Conservation (phyloP, 192 early-diverging fungal genomes). For the Backusella mclennaniae region DNA sequence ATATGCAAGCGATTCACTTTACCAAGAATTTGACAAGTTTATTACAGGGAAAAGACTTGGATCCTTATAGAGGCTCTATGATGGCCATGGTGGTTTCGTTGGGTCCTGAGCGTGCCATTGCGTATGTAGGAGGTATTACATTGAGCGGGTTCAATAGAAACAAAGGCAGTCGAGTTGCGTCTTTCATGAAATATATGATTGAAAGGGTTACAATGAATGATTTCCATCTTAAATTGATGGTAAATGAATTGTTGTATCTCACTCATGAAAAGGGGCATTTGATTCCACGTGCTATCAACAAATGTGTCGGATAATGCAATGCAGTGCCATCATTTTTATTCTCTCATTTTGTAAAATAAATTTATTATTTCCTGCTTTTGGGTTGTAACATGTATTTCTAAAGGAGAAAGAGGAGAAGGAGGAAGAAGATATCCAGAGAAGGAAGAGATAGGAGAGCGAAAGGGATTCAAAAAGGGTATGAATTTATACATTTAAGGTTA, state of each 20-base stretch:
- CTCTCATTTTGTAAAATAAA: background rate
- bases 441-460: background rate
- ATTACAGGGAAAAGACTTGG: background rate
- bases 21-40: background rate
- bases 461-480: background rate
- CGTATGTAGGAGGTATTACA: background rate
- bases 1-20: slow-evolving; percentile 24
- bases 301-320: background rate
- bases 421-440: background rate
- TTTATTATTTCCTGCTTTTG: background rate
- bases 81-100: slow-evolving; percentile 4
- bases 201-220: slow-evolving; percentile 22
- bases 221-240: background rate
- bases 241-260: slow-evolving; percentile 6
- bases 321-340: background rate
- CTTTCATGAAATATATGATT: slow-evolving; percentile 3
- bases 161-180: background rate
- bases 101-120: slow-evolving; percentile 14
- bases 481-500: background rate
- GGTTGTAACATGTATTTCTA: background rate
- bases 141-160: slow-evolving; percentile 6
- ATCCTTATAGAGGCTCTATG: background rate
- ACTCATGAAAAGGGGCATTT: slow-evolving; percentile 12
- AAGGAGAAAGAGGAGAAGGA: background rate
- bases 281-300: slow-evolving; percentile 4